These are phyloP conservation scores for Tetrahymena borealis DNA, from an alignment of 73 alveolate species.

Conservation along the genomic window DNA sequence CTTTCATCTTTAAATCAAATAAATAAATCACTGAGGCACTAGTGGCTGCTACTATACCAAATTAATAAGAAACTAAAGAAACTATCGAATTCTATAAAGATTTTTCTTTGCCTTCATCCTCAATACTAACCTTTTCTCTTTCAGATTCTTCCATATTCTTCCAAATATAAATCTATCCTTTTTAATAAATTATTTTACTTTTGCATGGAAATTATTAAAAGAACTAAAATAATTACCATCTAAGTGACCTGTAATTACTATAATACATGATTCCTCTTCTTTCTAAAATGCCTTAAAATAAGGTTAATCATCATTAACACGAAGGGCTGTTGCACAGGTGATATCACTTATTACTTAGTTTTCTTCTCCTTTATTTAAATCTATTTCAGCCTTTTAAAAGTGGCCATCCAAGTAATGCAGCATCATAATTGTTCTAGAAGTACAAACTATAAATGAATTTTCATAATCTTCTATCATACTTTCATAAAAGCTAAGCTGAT, in stretches of 20 bases:
- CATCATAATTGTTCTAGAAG: not conserved
- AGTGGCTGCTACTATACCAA: slow-evolving; percentile 26
- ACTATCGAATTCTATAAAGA: slow-evolving; percentile 23
- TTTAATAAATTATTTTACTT: too few species aligned
- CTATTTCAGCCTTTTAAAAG: not conserved
- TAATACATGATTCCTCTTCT: not conserved
- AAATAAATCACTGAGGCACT: slow-evolving; percentile 34
- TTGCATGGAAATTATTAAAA: too few species aligned
- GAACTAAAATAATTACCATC: too few species aligned
- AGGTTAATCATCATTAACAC: not conserved
- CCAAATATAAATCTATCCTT: not conserved
- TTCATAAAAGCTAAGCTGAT: not conserved
- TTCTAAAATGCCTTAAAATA: not conserved
- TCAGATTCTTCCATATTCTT: not conserved
- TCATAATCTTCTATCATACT: not conserved
- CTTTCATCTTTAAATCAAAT: slow-evolving; percentile 26
- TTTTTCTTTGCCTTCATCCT: slow-evolving; percentile 5
- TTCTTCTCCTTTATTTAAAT: not conserved
- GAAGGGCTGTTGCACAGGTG: not conserved
- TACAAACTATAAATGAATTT: not conserved
- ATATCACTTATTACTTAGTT: not conserved
- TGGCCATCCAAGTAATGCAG: not conserved
- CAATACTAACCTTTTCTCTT: not conserved
- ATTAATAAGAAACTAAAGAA: slow-evolving; percentile 9
- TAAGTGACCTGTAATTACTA: not conserved